Evolutionary conservation across 306 rosid genomes (phyloP).

Genomic region (Quercus aquifolioides): DNA sequence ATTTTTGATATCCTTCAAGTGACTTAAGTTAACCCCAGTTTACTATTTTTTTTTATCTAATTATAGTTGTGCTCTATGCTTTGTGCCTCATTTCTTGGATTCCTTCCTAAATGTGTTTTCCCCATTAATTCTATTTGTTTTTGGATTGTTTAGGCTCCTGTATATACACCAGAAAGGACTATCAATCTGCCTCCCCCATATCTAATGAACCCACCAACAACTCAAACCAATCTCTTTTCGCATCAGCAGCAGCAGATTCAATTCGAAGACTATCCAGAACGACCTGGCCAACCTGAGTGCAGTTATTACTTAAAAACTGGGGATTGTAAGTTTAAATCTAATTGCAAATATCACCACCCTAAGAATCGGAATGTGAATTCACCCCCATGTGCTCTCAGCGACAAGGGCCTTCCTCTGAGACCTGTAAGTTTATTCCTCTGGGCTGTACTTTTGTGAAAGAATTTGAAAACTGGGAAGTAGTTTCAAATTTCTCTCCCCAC

Average conservation of each 20-base stretch:
- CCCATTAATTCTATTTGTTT: slow-evolving; percentile 9
- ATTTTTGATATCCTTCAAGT: neutral
- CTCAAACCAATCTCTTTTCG: slow-evolving; percentile 49
- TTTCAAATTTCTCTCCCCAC: neutral
- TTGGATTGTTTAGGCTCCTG: slow-evolving; percentile 62
- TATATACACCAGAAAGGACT: slow-evolving; percentile 59
- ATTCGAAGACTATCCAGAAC: slow-evolving; percentile 71
- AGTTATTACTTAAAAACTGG: slow-evolving; percentile 84
- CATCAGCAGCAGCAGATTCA: slow-evolving; percentile 49
- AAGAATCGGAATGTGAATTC: slow-evolving; percentile 46
- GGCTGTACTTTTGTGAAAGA: neutral
- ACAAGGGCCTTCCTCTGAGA: slow-evolving; percentile 93
- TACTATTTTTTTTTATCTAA: neutral
- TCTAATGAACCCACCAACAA: slow-evolving; percentile 47
- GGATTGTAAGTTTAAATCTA: slow-evolving; percentile 74
- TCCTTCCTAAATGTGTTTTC: neutral
- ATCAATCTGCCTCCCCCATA: slow-evolving; percentile 59
- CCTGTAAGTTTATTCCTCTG: slow-evolving; percentile 59
- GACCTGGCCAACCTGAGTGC: slow-evolving; percentile 96
- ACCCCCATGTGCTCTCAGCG: slow-evolving; percentile 58
- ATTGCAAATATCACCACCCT: slow-evolving; percentile 94
- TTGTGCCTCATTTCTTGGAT: neutral
- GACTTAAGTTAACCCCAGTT: neutral
- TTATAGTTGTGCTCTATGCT: neutral
- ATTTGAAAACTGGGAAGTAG: neutral